Evolutionary conservation across 2,329 filamentous ascomycete genomes (phyloP).

Genomic region (Diaporthe eres): DNA sequence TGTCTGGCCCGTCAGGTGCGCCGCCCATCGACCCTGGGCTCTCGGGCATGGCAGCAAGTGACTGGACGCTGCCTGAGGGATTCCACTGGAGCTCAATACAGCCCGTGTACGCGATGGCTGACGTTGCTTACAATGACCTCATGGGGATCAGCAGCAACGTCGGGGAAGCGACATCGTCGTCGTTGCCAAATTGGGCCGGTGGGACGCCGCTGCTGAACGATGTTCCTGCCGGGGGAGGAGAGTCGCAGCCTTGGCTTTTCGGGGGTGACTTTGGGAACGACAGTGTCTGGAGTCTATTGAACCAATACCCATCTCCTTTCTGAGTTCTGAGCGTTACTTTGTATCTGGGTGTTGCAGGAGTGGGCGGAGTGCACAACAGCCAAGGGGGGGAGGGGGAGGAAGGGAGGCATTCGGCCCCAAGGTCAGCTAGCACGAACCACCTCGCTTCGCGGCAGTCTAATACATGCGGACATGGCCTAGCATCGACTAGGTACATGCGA

Average conservation of each 20-base stretch:
- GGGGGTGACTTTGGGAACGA: constrained; percentile 49
- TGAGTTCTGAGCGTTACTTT: constrained; percentile 32
- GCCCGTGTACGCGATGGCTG: constrained; percentile 70
- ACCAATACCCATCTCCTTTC: constrained; percentile 47
- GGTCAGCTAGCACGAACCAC: background rate
- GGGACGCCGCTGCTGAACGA: constrained; percentile 37
- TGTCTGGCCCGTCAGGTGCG: constrained; percentile 16
- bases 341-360: background rate
- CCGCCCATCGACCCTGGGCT: constrained; percentile 29
- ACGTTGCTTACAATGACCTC: constrained; percentile 70
- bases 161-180: constrained; percentile 45
- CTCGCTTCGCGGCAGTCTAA: constrained; percentile 2
- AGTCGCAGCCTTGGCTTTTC: constrained; percentile 44
- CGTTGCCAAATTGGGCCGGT: constrained; percentile 44
- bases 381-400: background rate
- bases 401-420: background rate
- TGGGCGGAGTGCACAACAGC: background rate
- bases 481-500: background rate
- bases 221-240: constrained; percentile 31
- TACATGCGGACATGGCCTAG: background rate
- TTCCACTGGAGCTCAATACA: constrained; percentile 67
- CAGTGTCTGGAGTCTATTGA: constrained; percentile 50
- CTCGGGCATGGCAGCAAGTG: constrained; percentile 36
- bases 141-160: constrained; percentile 55
- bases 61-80: constrained; percentile 59